Evolutionary conservation across 164 flowering plant species (phyloP).

Genomic region (Aristolochia californica): DNA sequence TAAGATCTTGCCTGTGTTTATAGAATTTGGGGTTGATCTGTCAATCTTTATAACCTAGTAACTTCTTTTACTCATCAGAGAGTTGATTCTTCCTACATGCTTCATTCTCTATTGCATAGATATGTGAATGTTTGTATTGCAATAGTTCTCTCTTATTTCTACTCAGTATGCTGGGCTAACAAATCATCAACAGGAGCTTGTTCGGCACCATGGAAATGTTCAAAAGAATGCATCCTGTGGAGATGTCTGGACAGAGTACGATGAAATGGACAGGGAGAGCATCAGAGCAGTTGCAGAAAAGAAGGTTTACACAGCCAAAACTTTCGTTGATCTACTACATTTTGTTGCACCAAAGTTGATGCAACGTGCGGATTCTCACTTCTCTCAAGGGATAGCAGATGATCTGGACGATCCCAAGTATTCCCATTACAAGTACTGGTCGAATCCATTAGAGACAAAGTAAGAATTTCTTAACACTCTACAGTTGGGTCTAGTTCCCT

Average conservation of each 20-base stretch:
- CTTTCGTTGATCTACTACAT: slow-evolving; percentile 48
- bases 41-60: too few relatives aligned
- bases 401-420: slow-evolving; percentile 75
- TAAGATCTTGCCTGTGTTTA: too few relatives aligned
- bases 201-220: slow-evolving; percentile 38
- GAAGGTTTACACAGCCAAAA: slow-evolving; percentile 66
- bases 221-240: slow-evolving; percentile 34
- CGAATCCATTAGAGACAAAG: slow-evolving; percentile 87
- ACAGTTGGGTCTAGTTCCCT: background rate
- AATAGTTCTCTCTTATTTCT: too few relatives aligned
- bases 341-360: slow-evolving; percentile 89
- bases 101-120: too few relatives aligned
- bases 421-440: slow-evolving; percentile 74
- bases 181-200: too few relatives aligned
- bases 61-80: too few relatives aligned
- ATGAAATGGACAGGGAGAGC: slow-evolving; percentile 70
- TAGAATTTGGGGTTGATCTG: too few relatives aligned
- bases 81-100: too few relatives aligned
- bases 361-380: slow-evolving; percentile 71
- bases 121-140: slow-evolving; percentile 5
- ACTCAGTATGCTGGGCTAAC: too few relatives aligned
- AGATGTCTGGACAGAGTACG: slow-evolving; percentile 85
- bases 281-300: slow-evolving; percentile 61
- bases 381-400: slow-evolving; percentile 81
- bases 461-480: slow-evolving; percentile 18